Percentiles rank a stretch among this genome's conserved stretches.
Conservation (phyloP, 2,329 filamentous ascomycete species). For the Diplodia seriata region DNA sequence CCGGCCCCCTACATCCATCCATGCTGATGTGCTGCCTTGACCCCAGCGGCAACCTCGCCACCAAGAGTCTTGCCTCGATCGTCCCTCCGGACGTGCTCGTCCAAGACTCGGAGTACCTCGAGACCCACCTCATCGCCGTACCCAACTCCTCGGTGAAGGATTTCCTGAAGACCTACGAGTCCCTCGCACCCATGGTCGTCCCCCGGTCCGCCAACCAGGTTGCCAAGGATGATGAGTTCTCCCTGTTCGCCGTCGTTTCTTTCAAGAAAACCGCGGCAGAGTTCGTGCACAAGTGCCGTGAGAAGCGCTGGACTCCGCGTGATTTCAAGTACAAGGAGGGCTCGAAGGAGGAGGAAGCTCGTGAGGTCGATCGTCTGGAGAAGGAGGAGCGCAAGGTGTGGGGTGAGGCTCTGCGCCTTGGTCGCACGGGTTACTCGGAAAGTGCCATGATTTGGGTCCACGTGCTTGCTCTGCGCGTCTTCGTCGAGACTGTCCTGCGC, state of each 20-base stretch:
- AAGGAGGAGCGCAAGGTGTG: slow-evolving; percentile 90
- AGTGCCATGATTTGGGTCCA: slow-evolving; percentile 96
- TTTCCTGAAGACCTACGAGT: slow-evolving; percentile 89
- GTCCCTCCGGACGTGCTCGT: slow-evolving; percentile 77
- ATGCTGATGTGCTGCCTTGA: neutral
- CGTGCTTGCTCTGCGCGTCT: slow-evolving; percentile 86
- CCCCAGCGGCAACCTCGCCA: slow-evolving; percentile 84
- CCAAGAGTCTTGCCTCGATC: slow-evolving; percentile 89
- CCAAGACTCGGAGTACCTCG: slow-evolving; percentile 92
- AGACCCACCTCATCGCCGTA: slow-evolving; percentile 92
- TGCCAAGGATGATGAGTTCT: slow-evolving; percentile 87
- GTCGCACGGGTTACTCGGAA: slow-evolving; percentile 93
- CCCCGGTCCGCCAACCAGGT: slow-evolving; percentile 83
- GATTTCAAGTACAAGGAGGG: slow-evolving; percentile 94
- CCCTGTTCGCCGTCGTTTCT: slow-evolving; percentile 83
- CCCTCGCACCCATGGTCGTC: slow-evolving; percentile 87
- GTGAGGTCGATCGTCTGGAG: slow-evolving; percentile 80
- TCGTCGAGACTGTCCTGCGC: slow-evolving; percentile 96
- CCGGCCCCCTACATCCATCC: neutral
- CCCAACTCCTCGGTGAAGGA: slow-evolving; percentile 82
- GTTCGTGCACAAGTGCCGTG: slow-evolving; percentile 89
- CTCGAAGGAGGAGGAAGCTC: slow-evolving; percentile 85
- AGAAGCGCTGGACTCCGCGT: slow-evolving; percentile 91
- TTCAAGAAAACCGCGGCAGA: slow-evolving; percentile 92
- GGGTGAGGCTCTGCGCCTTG: slow-evolving; percentile 87